Base-by-base conservation (phyloP, 2,329 filamentous ascomycete genomes). In the Penicillium sp. region DNA sequence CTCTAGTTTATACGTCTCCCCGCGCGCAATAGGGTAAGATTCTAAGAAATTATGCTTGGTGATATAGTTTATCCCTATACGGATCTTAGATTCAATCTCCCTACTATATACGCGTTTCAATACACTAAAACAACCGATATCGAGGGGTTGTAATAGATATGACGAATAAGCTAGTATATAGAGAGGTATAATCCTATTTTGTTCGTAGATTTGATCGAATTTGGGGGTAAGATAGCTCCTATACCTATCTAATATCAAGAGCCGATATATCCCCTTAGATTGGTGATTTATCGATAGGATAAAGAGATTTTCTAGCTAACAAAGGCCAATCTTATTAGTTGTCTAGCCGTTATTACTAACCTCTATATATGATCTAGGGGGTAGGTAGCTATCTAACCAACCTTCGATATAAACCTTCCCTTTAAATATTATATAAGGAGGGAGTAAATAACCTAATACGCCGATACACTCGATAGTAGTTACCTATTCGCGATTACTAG, bases 271-370 rank as follows among this genome's bases (percentile, higher is more conserved):
- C 8, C 9, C 25, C 12, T 12, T 18, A 12, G 11, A 13, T 28
- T 17, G 9, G 17, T 3, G 6, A n/a, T 11, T 27, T 7, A 17
- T 14, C 29, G 17, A 35, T 35, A 23, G 30, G 15, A 32, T 32
- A 32, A 32, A 32, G 3, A 4, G 11, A 4, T 35, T 35, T 35
- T 35, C 8, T 12, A 35, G 32, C 32, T 18, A 35, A 12, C 15
- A 6, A 28, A 35, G 32, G 10, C 15, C 25, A 12, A 35, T 35
- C 10, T 35, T 18, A 29, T 35, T n/a, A 13, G 32, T 23, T 5
- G 14, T 37, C 35, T 14, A 37, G 18, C 35, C 16, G 29, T 37
- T n/a, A n/a, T n/a, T n/a, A n/a, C n/a, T n/a, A n/a, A n/a, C n/a
- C n/a, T n/a, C n/a, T n/a, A n/a, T n/a, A n/a, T n/a, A n/a, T n/a